Percentiles rank a stretch among this genome's conserved stretches.
Conservation (phyloP, 129 eudicot genomes). For the Flaveria ramosissima region DNA sequence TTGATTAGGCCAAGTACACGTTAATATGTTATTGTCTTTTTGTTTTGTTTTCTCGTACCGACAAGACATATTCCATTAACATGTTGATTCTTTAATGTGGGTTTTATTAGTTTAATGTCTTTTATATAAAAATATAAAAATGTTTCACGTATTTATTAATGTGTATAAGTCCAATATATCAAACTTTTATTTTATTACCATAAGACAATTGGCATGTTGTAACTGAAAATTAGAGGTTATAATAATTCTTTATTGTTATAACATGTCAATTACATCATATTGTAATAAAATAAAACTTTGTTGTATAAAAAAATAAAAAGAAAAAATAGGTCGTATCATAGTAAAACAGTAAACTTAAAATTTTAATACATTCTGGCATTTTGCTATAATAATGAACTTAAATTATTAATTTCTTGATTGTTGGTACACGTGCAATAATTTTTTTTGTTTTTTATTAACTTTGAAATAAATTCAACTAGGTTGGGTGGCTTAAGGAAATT, state of each 20-base stretch:
- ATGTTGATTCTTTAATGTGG: background rate
- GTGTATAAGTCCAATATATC: background rate
- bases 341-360: no score
- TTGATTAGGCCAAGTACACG: background rate
- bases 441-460: background rate
- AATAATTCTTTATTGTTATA: no score
- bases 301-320: no score
- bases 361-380: no score
- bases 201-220: background rate
- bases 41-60: conserved; percentile 16
- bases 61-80: background rate
- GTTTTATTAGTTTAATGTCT: background rate
- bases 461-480: conserved; percentile 23
- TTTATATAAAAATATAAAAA: background rate
- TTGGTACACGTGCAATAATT: background rate
- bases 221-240: background rate
- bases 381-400: background rate
- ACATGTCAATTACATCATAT: no score
- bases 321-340: no score
- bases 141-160: background rate
- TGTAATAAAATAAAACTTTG: no score
- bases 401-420: background rate
- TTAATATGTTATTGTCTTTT: conserved; percentile 13
- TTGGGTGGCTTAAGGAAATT: conserved; percentile 31
- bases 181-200: background rate